These are phyloP conservation scores for Chenopodium quinoa DNA, from an alignment of 148 eudicot species.

Conservation along the genomic window DNA sequence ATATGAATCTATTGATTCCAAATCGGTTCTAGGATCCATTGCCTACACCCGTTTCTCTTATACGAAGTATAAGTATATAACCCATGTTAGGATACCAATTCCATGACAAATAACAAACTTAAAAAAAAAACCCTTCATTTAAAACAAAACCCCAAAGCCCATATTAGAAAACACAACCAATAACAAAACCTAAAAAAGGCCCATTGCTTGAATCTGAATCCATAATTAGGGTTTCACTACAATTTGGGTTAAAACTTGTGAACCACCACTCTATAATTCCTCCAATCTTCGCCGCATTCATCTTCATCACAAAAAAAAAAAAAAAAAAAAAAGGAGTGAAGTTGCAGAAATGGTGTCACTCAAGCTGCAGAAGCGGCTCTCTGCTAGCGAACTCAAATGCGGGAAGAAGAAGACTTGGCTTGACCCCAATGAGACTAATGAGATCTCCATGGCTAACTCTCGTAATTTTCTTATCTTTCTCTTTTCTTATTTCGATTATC, in stretches of 20 bases:
- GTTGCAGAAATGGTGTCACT: slow-evolving; percentile 42
- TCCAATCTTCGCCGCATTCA: not conserved
- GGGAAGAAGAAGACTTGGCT: slow-evolving; percentile 56
- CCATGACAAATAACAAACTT: too few species aligned
- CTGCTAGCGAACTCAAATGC: slow-evolving; percentile 45
- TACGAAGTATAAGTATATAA: too few species aligned
- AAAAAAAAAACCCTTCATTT: not conserved
- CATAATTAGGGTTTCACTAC: not conserved
- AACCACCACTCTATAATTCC: not conserved
- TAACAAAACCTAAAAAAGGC: not conserved
- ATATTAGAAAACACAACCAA: not conserved
- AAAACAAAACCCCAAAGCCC: not conserved
- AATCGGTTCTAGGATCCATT: too few species aligned
- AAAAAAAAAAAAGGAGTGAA: too few species aligned
- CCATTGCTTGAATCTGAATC: not conserved
- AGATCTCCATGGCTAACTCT: slow-evolving; percentile 64
- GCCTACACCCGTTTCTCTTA: too few species aligned
- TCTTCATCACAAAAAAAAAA: not conserved
- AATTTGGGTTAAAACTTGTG: not conserved
- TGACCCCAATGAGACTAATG: slow-evolving; percentile 52
- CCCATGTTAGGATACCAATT: too few species aligned
- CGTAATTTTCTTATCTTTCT: slow-evolving; percentile 30
- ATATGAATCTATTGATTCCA: too few species aligned
- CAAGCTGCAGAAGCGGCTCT: slow-evolving; percentile 58
- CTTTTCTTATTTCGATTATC: not conserved